Base-by-base conservation (phyloP, 129 eudicot species). In the Chrysanthemum makinoi region DNA sequence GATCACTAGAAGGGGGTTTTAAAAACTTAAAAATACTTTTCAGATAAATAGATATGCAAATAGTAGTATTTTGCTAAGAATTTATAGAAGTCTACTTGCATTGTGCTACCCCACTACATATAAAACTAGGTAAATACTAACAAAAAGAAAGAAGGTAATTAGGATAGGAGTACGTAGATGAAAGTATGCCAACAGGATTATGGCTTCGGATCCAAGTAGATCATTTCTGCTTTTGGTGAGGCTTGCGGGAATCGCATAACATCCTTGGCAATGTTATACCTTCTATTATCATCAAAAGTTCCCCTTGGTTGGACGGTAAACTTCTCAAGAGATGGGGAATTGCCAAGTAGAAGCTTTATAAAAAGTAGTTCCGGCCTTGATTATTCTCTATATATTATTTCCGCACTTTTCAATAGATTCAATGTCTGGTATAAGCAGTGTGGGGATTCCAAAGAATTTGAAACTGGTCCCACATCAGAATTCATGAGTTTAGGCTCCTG, bases 171-270 rank as follows among this genome's bases (percentile, higher is more conserved):
- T 33, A 33, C 39, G 7, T 4, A 5, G 39, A 33, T 33, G 6
- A 33, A 33, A 33, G 39, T 33, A 33, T 33, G 39, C 11, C 18
- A 16, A 55, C 10, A 6, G 9, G 61, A 17, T 17, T 55, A 22
- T 8, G 6, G 61, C 26, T 55, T 16, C 10, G 47, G 67, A 59
- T 71, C 70, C 77, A 78, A 44, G 19, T 63, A 78, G 30, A 78
- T 35, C 10, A 72, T 3, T 47, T 56, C 48, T 70, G 62, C 82
- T 30, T 78, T 78, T 17, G 53, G 5, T 18, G 81, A 78, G 51
- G 81, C 77, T 63, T 72, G 66, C 16, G 77, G 69, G 11, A 63
- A 55, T 44, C 55, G 12, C 81, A 78, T 53, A 17, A 71, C 65
- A 65, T 62, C 60, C 64, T 58, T 58, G 24, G 64, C 39, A 22